Evolutionary conservation across 2,329 filamentous ascomycete genomes (phyloP).

Genomic region (Arthrobotrys conoides): DNA sequence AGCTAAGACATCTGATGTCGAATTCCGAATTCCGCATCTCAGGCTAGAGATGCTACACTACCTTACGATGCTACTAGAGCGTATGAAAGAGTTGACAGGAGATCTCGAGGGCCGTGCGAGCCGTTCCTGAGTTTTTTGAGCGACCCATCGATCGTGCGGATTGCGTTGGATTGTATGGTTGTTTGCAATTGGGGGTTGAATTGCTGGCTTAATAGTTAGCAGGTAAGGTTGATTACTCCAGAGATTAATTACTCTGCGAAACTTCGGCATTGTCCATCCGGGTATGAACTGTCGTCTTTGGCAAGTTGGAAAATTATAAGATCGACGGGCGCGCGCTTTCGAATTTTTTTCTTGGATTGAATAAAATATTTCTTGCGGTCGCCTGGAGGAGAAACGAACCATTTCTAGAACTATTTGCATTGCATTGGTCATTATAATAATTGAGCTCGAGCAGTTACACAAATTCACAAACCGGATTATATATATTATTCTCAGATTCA

Average conservation of each 20-base stretch:
- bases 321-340: not conserved
- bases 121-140: not conserved
- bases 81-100: not conserved
- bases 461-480: not conserved
- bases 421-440: too few species aligned
- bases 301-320: not conserved
- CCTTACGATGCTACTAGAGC: not conserved
- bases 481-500: not conserved
- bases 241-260: not conserved
- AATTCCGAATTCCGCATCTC: not conserved
- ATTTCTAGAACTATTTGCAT: not conserved
- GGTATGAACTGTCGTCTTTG: not conserved
- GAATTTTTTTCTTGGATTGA: not conserved
- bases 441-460: too few species aligned
- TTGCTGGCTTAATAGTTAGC: too few species aligned
- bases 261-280: not conserved
- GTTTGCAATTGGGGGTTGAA: too few species aligned
- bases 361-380: not conserved
- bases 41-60: not conserved
- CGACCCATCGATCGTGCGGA: not conserved
- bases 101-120: slow-evolving; percentile 3
- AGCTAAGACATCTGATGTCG: slow-evolving; percentile 26
- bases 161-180: not conserved
- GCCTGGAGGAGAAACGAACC: not conserved
- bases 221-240: too few species aligned